Evolutionary conservation across 1,284 basidiomycete species (phyloP), one percentile per base, ranked within the genome.

Genomic region (Farysia itapuensis): DNA sequence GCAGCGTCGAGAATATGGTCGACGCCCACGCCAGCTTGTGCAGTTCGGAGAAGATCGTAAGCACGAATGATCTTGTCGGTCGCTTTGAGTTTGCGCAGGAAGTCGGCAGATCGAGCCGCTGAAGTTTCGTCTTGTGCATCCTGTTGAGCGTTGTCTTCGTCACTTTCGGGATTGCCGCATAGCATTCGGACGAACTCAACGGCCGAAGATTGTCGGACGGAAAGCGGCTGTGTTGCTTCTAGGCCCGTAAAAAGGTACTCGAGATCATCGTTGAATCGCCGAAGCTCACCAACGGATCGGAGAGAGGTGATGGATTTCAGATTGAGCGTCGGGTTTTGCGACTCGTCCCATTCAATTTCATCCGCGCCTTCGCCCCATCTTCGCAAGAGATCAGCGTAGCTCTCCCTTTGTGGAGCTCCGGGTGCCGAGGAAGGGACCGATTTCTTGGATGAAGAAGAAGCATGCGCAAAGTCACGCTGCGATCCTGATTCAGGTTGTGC

Each of bases 301-400:
- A 56, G 56, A 5, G 61, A 59, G 22, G 51, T 60, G 47, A 56
- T 59, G 30, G 60, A 64, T 26, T 53, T 64, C 42, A 64, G 54
- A 29, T 56, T 56, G 44, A 63, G 48, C 15, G 59, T 52, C 2
- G 59, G 59, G 18, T 63, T 52, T 22, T 64, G 60, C 28, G 60
- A 64, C 26, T 64, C 54, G 22, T 64, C 60, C 60, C 54, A 57
- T 29, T 64, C 60, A 22, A 63, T 63, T 21, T 64, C 54, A 23
- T 64, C 60, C 5, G 49, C 60, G 4, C 49, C 50, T 7, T 58
- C 53, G 28, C 60, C 60, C 60, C 60, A 64, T 43, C 47, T 64
- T 42, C 38, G 49, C 29, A 57, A 49, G 14, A 64, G 46, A n/a
- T 64, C 60, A 13, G 53, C 60, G 28, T 64, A 64, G 43, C 60